phyloP scores from a whole-genome alignment of 2,329 filamentous ascomycete genomes.

The Zasmidium angulare region DNA sequence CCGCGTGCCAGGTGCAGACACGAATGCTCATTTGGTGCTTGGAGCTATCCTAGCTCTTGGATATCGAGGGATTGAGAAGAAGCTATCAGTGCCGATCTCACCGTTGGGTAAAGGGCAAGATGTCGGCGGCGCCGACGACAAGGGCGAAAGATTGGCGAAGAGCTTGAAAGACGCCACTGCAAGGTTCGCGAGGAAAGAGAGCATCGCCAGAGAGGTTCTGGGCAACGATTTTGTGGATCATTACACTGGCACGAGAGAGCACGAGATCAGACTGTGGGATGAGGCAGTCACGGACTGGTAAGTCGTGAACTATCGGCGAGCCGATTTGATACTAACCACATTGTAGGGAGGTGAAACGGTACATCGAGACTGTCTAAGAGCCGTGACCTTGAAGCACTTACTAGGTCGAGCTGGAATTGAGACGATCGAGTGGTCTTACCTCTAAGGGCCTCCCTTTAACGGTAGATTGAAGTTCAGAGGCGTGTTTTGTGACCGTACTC shows the following conservation, averaged over 20 bases:
- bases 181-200: slow-evolving; percentile 72
- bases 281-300: slow-evolving; percentile 97
- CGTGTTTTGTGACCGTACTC: no score
- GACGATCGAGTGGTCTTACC: no score
- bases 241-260: slow-evolving; percentile 85
- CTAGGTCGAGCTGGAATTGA: background rate
- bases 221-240: slow-evolving; percentile 96
- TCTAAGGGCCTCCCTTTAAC: no score
- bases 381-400: background rate
- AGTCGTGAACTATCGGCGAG: slow-evolving; percentile 39
- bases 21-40: slow-evolving; percentile 85
- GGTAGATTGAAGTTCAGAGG: no score
- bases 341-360: slow-evolving; percentile 38
- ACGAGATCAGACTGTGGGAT: slow-evolving; percentile 88
- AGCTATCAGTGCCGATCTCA: slow-evolving; percentile 76
- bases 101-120: slow-evolving; percentile 84
- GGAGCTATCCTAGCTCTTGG: slow-evolving; percentile 84
- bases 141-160: slow-evolving; percentile 78
- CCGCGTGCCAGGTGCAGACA: slow-evolving; percentile 88
- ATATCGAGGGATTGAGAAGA: slow-evolving; percentile 90
- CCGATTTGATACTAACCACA: slow-evolving; percentile 12
- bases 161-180: slow-evolving; percentile 80
- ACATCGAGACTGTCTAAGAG: slow-evolving; percentile 40
- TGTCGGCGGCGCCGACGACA: slow-evolving; percentile 69
- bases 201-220: slow-evolving; percentile 89